Evolutionary conservation across 129 eudicot species (phyloP), one percentile per base, ranked within the genome.

Genomic region (Cynara cardunculus): DNA sequence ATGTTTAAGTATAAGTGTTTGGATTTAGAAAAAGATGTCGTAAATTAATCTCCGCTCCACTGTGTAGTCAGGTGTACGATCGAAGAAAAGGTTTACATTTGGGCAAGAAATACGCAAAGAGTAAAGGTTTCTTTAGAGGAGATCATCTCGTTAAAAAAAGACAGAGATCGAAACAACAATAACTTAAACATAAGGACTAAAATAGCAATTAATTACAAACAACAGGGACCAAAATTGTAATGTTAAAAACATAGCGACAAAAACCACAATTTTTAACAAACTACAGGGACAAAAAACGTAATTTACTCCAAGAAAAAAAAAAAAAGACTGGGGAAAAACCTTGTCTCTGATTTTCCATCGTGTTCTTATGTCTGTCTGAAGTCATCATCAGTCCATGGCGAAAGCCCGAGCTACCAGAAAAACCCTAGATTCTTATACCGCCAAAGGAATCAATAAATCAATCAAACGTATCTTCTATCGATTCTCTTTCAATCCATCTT

Each of bases 351-450:
- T 14, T 22, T 71, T 22, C 16, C 32, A 62, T 79, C 53, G 56
- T 32, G 49, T 65, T 72, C 28, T 7, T 11, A 19, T 24, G 69
- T 49, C 31, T 10, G 56, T 31, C 72, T 71, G 25, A 71, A 49
- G 21, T 62, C 79, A 27, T 32, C 14, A 35, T 41, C 78, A 49
- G 77, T 87, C 87, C 81, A 92, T 91, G 96, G 98, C 90, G 65
- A 94, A 89, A 88, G 76, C 94, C 80, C 91, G 92, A 25, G 28
- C 91, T 24, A 61, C 86, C 5, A 84, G 87, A 69, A 89, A 90
- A 78, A 87, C 91, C 83, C 89, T 94, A 53, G 93, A 88, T 84
- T 94, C 98, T 6, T 90, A 79, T 87, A 76, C 91, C 85, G 85
- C 86, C 76, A 94, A 91, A 88, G 56, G 82, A 35, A 83, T 81